Percentiles rank a stretch among this genome's conserved stretches.
Evolutionary conservation across 2,329 filamentous ascomycete species (phyloP).

Genomic region (Botryosphaeria dothidea): DNA sequence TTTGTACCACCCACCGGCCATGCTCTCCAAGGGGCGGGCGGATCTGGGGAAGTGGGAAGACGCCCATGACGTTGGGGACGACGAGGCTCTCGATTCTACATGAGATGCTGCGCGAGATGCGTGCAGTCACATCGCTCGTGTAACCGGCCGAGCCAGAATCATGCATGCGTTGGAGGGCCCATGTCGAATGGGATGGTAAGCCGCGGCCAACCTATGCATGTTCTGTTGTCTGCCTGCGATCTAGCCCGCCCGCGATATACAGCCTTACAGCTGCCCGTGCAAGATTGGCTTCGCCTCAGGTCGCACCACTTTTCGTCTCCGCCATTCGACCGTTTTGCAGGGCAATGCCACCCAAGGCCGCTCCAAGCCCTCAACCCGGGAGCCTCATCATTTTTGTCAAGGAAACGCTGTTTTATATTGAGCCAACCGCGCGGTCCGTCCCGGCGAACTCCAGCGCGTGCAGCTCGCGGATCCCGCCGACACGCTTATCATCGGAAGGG

Average conservation of each 20-base stretch:
- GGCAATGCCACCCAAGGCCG: neutral
- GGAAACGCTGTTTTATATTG: neutral
- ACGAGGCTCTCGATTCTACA: neutral
- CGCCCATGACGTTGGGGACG: neutral
- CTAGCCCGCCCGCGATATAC: slow-evolving; percentile 1
- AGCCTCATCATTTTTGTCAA: neutral
- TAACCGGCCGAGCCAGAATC: neutral
- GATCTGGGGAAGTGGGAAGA: neutral
- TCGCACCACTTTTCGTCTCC: neutral
- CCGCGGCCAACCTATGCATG: neutral
- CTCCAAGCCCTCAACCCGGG: neutral
- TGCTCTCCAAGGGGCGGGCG: too few relatives aligned
- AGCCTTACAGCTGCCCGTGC: neutral
- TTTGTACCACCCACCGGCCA: neutral
- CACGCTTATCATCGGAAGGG: neutral
- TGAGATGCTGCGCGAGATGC: slow-evolving; percentile 3
- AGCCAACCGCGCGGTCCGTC: neutral
- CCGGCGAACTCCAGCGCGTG: neutral
- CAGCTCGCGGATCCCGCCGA: neutral
- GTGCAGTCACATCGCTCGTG: neutral
- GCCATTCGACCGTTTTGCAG: neutral
- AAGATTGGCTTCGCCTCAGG: slow-evolving; percentile 1
- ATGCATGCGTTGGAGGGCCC: neutral
- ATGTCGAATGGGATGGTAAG: slow-evolving; percentile 2
- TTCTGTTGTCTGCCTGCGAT: neutral